Conservation (phyloP, 306 rosid genomes). For the Datisca glomerata region DNA sequence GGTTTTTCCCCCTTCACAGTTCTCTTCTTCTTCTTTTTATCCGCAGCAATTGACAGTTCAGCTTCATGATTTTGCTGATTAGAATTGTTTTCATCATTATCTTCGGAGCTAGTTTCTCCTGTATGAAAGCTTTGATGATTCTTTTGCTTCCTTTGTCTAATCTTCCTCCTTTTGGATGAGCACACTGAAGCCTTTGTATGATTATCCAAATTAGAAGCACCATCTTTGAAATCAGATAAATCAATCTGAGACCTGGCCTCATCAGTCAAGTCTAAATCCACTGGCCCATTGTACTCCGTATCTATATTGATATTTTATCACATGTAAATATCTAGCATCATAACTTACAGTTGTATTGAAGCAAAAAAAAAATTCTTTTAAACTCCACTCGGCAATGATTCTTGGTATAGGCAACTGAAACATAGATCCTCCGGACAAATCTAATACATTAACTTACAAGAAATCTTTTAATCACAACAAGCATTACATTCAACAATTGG, state of each 20-base stretch:
- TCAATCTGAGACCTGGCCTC: not conserved
- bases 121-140: not conserved
- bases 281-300: not conserved
- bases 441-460: too few species aligned
- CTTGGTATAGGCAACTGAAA: too few species aligned
- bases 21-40: constrained; percentile 11
- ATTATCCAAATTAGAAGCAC: not conserved
- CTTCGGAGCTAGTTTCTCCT: not conserved
- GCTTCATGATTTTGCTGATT: not conserved
- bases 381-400: not conserved
- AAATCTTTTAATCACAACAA: not conserved
- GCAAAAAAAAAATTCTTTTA: not conserved
- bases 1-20: constrained; percentile 19
- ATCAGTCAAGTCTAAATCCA: not conserved
- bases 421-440: too few species aligned
- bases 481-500: not conserved
- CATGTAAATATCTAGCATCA: not conserved
- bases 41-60: not conserved
- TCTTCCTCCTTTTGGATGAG: not conserved
- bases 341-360: not conserved
- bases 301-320: not conserved
- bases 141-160: not conserved
- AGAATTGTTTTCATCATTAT: not conserved
- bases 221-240: not conserved
- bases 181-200: too few species aligned